phyloP scores from a whole-genome alignment of 2,329 filamentous ascomycete genomes.

The Chaetothyriales sp. region DNA sequence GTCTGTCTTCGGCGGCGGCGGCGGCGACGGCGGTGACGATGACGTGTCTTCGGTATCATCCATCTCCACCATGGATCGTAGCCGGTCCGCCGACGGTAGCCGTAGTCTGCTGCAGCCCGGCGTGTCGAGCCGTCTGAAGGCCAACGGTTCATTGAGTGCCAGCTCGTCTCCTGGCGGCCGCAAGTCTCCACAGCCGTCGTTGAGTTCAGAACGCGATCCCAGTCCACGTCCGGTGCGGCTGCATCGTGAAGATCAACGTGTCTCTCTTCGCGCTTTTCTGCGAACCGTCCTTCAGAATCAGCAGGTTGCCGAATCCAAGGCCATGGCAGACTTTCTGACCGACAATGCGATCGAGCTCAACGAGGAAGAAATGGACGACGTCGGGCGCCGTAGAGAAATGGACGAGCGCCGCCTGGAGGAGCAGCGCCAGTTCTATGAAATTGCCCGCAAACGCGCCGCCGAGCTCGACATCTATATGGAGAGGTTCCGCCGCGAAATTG shows the following conservation, averaged over 20 bases:
- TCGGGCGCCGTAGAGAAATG: conserved; percentile 62
- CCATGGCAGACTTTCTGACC: conserved; percentile 73
- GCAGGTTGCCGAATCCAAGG: conserved; percentile 66
- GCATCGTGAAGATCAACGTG: conserved; percentile 77
- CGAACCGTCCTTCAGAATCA: conserved; percentile 72
- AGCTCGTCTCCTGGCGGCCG: conserved; percentile 5
- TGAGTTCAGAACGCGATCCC: conserved; percentile 10
- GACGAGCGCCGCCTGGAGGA: conserved; percentile 84
- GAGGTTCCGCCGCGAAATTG: conserved; percentile 53
- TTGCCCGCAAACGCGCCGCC: conserved; percentile 75
- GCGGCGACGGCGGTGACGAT: conserved; percentile 48
- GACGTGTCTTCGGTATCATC: conserved; percentile 74
- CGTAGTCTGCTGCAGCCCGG: conserved; percentile 20
- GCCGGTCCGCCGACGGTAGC: conserved; percentile 11
- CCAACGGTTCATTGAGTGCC: conserved; percentile 9
- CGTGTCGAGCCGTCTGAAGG: conserved; percentile 11
- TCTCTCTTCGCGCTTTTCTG: conserved; percentile 84
- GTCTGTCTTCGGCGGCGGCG: conserved; percentile 42
- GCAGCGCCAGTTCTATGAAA: conserved; percentile 88
- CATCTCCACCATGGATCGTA: conserved; percentile 53
- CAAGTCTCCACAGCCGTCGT: conserved; percentile 8
- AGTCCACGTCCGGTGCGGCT: conserved; percentile 43
- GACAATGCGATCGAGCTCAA: conserved; percentile 57
- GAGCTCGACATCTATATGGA: conserved; percentile 98
- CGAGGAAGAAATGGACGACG: conserved; percentile 73